Evolutionary conservation across 2,329 filamentous ascomycete genomes (phyloP).

Genomic region (Colletotrichum cuscutae): DNA sequence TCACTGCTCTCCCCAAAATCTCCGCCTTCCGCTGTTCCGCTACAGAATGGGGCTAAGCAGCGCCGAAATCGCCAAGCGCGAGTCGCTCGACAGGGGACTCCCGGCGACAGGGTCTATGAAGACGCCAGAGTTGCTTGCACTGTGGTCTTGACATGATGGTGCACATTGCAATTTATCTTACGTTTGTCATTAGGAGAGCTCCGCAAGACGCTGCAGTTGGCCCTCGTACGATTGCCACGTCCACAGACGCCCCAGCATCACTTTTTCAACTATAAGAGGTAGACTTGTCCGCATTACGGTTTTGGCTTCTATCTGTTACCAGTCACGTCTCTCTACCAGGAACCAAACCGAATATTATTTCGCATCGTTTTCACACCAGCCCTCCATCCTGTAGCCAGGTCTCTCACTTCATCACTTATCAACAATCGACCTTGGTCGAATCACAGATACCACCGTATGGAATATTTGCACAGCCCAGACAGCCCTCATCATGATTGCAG

Average conservation of each 20-base stretch:
- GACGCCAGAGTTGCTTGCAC: neutral
- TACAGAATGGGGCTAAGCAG: constrained; percentile 8
- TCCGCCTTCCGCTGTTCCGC: neutral
- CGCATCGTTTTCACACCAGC: neutral
- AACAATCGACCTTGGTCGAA: constrained; percentile 17
- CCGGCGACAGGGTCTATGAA: neutral
- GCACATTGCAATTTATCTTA: neutral
- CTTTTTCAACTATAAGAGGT: neutral
- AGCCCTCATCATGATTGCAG: constrained; percentile 49
- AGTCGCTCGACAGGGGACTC: neutral
- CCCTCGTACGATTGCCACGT: neutral
- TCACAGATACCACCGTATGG: constrained; percentile 11
- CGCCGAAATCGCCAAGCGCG: neutral
- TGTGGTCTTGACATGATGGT: neutral
- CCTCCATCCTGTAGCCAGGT: neutral
- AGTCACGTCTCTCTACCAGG: neutral
- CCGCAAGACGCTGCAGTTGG: neutral
- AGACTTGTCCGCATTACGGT: neutral
- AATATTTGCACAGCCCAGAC: constrained; percentile 10
- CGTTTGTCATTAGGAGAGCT: neutral
- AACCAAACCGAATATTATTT: neutral
- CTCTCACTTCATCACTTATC: neutral
- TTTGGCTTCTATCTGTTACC: neutral
- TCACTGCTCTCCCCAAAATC: neutral
- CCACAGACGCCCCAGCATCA: neutral